A percentile compares a stretch with the other conserved stretches of the same genome.
These are phyloP conservation scores for Cryoendolithus antarcticus DNA, from an alignment of 2,329 filamentous ascomycete species.

Conservation along the genomic window DNA sequence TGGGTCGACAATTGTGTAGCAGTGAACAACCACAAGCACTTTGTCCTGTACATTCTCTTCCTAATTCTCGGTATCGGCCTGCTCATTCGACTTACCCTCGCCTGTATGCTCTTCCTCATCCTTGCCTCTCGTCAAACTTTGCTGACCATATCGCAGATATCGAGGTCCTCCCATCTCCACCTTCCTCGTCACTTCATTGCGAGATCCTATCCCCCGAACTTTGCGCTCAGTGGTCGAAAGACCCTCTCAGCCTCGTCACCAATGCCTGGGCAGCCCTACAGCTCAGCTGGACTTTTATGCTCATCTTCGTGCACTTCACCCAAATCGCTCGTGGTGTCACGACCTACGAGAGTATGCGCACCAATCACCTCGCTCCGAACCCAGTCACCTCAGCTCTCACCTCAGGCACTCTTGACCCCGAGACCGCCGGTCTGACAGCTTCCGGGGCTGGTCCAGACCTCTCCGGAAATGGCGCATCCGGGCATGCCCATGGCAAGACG, in stretches of 20 bases:
- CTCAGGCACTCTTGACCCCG: constrained; percentile 51
- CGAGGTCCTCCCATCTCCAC: constrained; percentile 34
- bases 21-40: constrained; percentile 91
- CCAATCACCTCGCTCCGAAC: constrained; percentile 48
- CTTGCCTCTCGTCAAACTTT: constrained; percentile 26
- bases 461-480: constrained; percentile 14
- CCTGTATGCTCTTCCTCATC: constrained; percentile 43
- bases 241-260: constrained; percentile 72
- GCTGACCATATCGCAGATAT: constrained; percentile 11
- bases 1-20: constrained; percentile 97
- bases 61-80: constrained; percentile 63
- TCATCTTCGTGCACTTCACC: constrained; percentile 83
- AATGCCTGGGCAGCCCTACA: constrained; percentile 71
- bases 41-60: constrained; percentile 76
- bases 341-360: constrained; percentile 92
- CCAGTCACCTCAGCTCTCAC: constrained; percentile 64
- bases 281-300: constrained; percentile 93
- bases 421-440: constrained; percentile 58
- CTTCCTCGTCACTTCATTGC: constrained; percentile 44
- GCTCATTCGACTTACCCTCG: constrained; percentile 60
- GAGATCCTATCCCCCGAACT: constrained; percentile 62
- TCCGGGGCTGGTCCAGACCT: constrained; percentile 54
- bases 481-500: constrained; percentile 26
- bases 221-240: constrained; percentile 65
- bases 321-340: constrained; percentile 89